Evolutionary conservation across 306 rosid genomes (phyloP).

Genomic region (Ormosia semicastrata): DNA sequence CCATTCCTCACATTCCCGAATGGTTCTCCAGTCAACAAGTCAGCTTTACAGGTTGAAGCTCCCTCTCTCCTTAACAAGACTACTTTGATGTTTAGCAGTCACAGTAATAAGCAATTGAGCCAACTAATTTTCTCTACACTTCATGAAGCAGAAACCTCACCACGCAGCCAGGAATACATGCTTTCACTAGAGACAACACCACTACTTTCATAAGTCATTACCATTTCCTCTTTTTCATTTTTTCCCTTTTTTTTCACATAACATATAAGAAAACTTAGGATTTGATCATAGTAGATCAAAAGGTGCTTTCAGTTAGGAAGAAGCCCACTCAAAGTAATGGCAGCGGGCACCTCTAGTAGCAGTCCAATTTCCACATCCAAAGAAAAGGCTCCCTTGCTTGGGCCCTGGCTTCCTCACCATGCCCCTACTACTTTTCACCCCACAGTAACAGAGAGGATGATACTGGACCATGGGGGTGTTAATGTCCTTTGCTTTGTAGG

Average conservation of each 20-base stretch:
- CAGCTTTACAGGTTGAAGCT: conserved; percentile 74
- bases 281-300: conserved; percentile 35
- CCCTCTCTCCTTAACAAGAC: conserved; percentile 43
- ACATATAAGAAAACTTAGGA: conserved; percentile 38
- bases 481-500: conserved; percentile 57
- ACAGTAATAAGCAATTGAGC: conserved; percentile 38
- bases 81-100: conserved; percentile 36
- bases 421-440: conserved; percentile 74
- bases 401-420: conserved; percentile 83
- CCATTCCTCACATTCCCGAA: conserved; percentile 53
- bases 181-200: conserved; percentile 55
- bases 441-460: conserved; percentile 73
- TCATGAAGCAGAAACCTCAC: conserved; percentile 58
- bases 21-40: conserved; percentile 69
- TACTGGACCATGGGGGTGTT: conserved; percentile 44
- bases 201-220: conserved; percentile 42
- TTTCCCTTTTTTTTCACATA: conserved; percentile 23
- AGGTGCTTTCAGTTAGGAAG: conserved; percentile 49
- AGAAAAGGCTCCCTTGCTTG: conserved; percentile 77
- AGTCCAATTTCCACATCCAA: conserved; percentile 91
- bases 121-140: conserved; percentile 49
- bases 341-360: conserved; percentile 76
- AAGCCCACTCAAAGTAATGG: conserved; percentile 87
- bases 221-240: conserved; percentile 9
- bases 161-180: conserved; percentile 41